Evolutionary conservation across 208 protist genomes (phyloP).

Genomic region (Acanthamoeba healyi): DNA sequence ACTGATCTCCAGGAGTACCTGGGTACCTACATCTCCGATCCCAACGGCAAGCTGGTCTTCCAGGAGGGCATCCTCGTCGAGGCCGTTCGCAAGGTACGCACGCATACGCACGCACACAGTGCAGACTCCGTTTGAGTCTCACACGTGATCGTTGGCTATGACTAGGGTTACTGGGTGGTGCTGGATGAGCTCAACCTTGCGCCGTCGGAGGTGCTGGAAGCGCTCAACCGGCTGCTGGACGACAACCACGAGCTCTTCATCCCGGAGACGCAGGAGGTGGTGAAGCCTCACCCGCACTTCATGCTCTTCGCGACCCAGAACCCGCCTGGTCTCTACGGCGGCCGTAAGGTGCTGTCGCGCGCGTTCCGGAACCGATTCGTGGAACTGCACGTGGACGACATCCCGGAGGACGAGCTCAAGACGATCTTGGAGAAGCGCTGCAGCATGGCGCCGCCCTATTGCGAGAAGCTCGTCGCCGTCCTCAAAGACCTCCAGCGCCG

Average conservation of each 20-base stretch:
- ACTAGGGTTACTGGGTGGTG: slow-evolving; percentile 99
- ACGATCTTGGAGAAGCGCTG: slow-evolving; percentile 97
- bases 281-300: slow-evolving; percentile 98
- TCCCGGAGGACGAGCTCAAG: slow-evolving; percentile 97
- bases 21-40: slow-evolving; percentile 97
- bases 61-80: slow-evolving; percentile 97
- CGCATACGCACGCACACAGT: background rate
- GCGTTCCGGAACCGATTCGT: slow-evolving; percentile 99
- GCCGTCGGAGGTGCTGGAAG: slow-evolving; percentile 99
- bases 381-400: slow-evolving; percentile 99
- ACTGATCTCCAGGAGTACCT: slow-evolving; percentile 99
- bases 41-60: slow-evolving; percentile 97
- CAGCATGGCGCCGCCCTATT: slow-evolving; percentile 94
- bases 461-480: slow-evolving; percentile 96
- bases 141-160: background rate
- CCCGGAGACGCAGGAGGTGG: slow-evolving; percentile 96
- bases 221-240: slow-evolving; percentile 99
- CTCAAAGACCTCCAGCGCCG: slow-evolving; percentile 97
- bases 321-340: slow-evolving; percentile 97
- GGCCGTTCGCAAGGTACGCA: slow-evolving; percentile 92
- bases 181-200: slow-evolving; percentile 99
- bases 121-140: slow-evolving; percentile 15
- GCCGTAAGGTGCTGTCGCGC: slow-evolving; percentile 99
- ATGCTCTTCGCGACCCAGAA: slow-evolving; percentile 99
- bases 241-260: slow-evolving; percentile 99